These are phyloP conservation scores for Paracorniculantispora psalliotae DNA, from an alignment of 2,329 filamentous ascomycete species.

Conservation along the genomic window DNA sequence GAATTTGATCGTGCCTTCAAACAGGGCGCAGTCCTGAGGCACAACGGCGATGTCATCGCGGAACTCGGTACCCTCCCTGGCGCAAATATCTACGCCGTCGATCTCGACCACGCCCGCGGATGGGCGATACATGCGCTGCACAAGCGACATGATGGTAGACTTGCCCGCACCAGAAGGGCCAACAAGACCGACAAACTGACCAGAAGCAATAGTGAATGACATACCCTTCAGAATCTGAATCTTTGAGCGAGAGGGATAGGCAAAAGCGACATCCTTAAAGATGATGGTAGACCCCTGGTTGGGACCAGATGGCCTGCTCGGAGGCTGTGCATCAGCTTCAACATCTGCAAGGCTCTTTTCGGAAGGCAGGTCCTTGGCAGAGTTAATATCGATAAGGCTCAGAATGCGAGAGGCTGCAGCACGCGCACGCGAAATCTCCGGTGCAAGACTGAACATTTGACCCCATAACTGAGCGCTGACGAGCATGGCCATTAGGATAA, in stretches of 20 bases:
- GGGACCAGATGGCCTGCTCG: slow-evolving; percentile 18
- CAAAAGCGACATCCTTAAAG: slow-evolving; percentile 57
- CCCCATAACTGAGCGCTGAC: slow-evolving; percentile 70
- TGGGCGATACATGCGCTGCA: slow-evolving; percentile 47
- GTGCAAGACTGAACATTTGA: slow-evolving; percentile 69
- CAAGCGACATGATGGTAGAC: slow-evolving; percentile 56
- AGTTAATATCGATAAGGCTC: slow-evolving; percentile 42
- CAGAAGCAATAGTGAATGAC: slow-evolving; percentile 51
- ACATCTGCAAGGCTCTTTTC: slow-evolving; percentile 30
- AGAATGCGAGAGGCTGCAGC: slow-evolving; percentile 56
- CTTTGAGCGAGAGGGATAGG: slow-evolving; percentile 60
- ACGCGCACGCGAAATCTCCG: slow-evolving; percentile 65
- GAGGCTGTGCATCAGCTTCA: slow-evolving; percentile 32
- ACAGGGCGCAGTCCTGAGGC: slow-evolving; percentile 54
- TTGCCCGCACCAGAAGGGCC: slow-evolving; percentile 64
- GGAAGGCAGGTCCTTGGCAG: slow-evolving; percentile 14
- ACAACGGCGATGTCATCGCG: slow-evolving; percentile 51
- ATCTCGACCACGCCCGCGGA: slow-evolving; percentile 36
- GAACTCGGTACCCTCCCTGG: slow-evolving; percentile 38
- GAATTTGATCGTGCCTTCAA: slow-evolving; percentile 51
- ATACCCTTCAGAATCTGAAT: slow-evolving; percentile 52
- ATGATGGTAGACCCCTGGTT: slow-evolving; percentile 41
- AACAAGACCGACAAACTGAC: slow-evolving; percentile 59
- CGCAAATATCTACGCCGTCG: slow-evolving; percentile 43
- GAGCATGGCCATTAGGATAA: slow-evolving; percentile 65